Evolutionary conservation across 2,329 filamentous ascomycete genomes (phyloP), one percentile per base, ranked within the genome.

Genomic region (Neonectria magnoliae): DNA sequence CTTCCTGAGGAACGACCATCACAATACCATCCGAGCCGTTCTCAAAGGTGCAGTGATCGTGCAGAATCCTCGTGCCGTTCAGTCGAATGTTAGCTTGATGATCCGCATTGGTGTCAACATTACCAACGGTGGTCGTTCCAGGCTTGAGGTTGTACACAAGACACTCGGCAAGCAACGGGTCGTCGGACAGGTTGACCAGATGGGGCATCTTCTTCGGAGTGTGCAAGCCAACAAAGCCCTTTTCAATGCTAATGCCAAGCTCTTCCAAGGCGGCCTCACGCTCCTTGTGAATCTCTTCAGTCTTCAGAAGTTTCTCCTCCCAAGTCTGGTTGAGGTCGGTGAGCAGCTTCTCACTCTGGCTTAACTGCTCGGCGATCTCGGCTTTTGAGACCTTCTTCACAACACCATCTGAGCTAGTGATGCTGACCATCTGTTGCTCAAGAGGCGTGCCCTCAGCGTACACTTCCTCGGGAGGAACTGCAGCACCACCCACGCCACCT

Each of bases 181-280:
- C 93, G 76, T 96, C 93, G n/a, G 94, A 98, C 71, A 99, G 82
- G 78, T 99, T 99, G 80, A 99, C 96, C 80, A 99, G 82, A 88
- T 99, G 96, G 9, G 96, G 96, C 93, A 98, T 99, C 81, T 98
- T 98, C 83, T 99, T 99, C 1, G 96, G 96, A 20, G 94, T 98
- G 65, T 93, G 95, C 66, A 99, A 83, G 14, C 96, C 96, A 66
- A 99, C 91, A 75, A 98, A 98, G 7, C 96, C 96, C 79, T 99
- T 99, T 77, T 99, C 96, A 70, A 99, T 99, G 79, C 94, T 98
- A 80, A 99, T 98, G 69, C 96, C 96, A 47, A 99, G 87, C 78
- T 99, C 96, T 81, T 99, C 96, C 50, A 99, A 83, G 10, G 96
- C 96, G 52, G 94, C 90, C 80, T 99, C 96, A 71, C 96, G 90